These are phyloP conservation scores for Phlegmacium glaucopus DNA, from an alignment of 768 basidiomycete species.

Conservation along the genomic window DNA sequence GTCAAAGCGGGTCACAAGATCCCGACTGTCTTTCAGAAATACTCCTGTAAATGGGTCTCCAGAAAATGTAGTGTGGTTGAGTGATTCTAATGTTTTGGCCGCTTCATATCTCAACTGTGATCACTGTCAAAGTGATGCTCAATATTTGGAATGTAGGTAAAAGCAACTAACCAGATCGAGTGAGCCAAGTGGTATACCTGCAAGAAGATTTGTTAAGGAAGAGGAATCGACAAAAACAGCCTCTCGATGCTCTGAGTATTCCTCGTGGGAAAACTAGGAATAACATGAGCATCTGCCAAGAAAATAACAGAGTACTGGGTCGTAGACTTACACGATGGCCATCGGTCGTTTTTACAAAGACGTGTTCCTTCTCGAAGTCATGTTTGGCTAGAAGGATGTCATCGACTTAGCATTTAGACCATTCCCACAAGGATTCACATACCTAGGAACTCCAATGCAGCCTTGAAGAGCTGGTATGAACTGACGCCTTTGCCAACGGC, in stretches of 20 bases:
- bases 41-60: conserved; percentile 66
- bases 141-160: neutral
- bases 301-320: neutral
- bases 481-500: conserved; percentile 79
- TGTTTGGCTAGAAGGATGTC: conserved; percentile 52
- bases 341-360: conserved; percentile 55
- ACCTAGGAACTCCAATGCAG: conserved; percentile 83
- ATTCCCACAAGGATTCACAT: conserved; percentile 19
- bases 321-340: conserved; percentile 48
- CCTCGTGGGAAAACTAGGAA: conserved; percentile 52
- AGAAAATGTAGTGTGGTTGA: conserved; percentile 45
- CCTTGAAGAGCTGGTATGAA: conserved; percentile 88
- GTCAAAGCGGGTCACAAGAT: conserved; percentile 70
- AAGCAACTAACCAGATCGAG: conserved; percentile 61
- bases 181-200: conserved; percentile 72
- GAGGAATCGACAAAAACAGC: conserved; percentile 78
- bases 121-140: too few species aligned
- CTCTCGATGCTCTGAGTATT: conserved; percentile 47
- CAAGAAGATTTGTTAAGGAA: conserved; percentile 73
- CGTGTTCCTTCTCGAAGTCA: conserved; percentile 53
- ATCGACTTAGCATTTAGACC: neutral
- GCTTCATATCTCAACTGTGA: conserved; percentile 54
- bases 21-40: conserved; percentile 71
- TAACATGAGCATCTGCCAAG: neutral
- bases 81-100: conserved; percentile 57